These are phyloP conservation scores for Sabuloglossum arenarium DNA, from an alignment of 495 filamentous ascomycete species.

Conservation along the genomic window DNA sequence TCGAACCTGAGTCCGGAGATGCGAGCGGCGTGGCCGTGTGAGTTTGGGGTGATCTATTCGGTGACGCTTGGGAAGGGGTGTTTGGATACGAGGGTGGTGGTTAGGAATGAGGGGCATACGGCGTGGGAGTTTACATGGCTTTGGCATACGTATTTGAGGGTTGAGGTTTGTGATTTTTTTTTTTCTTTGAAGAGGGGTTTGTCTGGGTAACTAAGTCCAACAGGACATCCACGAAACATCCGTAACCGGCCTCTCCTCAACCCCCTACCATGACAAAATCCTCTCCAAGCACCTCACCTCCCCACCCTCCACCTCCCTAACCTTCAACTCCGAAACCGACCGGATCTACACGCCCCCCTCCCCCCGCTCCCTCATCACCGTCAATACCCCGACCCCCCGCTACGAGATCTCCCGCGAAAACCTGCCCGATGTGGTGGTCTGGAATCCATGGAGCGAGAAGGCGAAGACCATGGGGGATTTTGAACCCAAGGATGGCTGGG, in stretches of 20 bases:
- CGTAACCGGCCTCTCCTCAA: constrained; percentile 11
- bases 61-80: constrained; percentile 59
- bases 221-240: constrained; percentile 28
- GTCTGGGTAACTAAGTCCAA: constrained; percentile 3
- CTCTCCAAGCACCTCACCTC: constrained; percentile 29
- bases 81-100: constrained; percentile 63
- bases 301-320: constrained; percentile 31
- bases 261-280: constrained; percentile 67
- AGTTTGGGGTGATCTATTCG: constrained; percentile 80
- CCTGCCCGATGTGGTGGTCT: constrained; percentile 72
- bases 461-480: constrained; percentile 71
- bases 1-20: constrained; percentile 41
- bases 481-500: constrained; percentile 67
- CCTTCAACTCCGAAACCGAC: constrained; percentile 59
- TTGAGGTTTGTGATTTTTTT: constrained; percentile 38
- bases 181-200: too few species aligned
- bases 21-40: constrained; percentile 51
- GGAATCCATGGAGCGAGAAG: constrained; percentile 92
- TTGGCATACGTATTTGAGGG: constrained; percentile 71
- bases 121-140: constrained; percentile 81
- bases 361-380: constrained; percentile 28
- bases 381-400: constrained; percentile 36
- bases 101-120: constrained; percentile 63
- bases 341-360: constrained; percentile 39
- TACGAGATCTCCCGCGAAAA: constrained; percentile 63